Percentiles rank a stretch among this genome's conserved stretches.
Evolutionary conservation across 2,329 filamentous ascomycete species (phyloP).

Genomic region (Setomelanomma holmii): DNA sequence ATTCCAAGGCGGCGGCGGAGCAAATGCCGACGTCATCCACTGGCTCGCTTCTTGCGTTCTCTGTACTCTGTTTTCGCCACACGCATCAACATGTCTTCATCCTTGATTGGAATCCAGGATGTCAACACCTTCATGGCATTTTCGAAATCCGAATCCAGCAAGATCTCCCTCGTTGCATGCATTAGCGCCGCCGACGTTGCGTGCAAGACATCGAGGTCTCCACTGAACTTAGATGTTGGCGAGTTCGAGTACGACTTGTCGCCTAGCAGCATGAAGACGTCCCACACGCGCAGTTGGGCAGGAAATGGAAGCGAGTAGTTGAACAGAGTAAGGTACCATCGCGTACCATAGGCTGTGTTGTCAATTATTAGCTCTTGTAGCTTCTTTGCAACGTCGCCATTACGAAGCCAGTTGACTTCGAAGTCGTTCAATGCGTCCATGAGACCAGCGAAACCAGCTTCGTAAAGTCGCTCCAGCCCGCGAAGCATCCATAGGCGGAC

Average conservation of each 20-base stretch:
- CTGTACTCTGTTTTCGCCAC: conserved; percentile 90
- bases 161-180: conserved; percentile 84
- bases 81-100: conserved; percentile 91
- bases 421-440: conserved; percentile 88
- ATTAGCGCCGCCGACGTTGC: conserved; percentile 89
- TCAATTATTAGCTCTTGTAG: conserved; percentile 80
- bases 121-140: conserved; percentile 98
- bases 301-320: conserved; percentile 95
- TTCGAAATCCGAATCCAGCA: conserved; percentile 94
- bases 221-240: conserved; percentile 51
- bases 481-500: conserved; percentile 92
- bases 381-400: conserved; percentile 79
- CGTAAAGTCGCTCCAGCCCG: conserved; percentile 84
- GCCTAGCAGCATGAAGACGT: conserved; percentile 94
- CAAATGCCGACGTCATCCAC: conserved; percentile 28
- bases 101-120: conserved; percentile 90
- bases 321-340: conserved; percentile 98
- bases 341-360: conserved; percentile 90
- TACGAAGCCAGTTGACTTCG: conserved; percentile 79
- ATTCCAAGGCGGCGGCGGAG: conserved; percentile 14
- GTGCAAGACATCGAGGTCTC: conserved; percentile 85
- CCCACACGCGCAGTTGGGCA: conserved; percentile 94
- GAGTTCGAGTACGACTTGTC: conserved; percentile 63
- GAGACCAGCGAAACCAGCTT: conserved; percentile 81
- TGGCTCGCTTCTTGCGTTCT: conserved; percentile 61